Percentiles rank a stretch among this genome's conserved stretches.
phyloP scores from a whole-genome alignment of 495 filamentous ascomycete genomes.

The Barbatosphaeria neglecta region DNA sequence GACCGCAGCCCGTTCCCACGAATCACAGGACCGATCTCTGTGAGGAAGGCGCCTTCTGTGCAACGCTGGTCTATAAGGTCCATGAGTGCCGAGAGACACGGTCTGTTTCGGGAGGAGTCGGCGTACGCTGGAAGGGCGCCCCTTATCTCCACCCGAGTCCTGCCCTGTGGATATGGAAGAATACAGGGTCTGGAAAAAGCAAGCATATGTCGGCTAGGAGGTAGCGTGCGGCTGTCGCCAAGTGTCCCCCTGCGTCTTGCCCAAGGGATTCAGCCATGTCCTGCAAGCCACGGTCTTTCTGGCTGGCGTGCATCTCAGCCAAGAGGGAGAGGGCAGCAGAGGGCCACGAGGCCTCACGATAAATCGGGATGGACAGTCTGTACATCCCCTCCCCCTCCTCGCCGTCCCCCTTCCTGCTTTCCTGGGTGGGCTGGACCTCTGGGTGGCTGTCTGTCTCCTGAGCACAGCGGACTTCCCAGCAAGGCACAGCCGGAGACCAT shows the following conservation, averaged over 20 bases:
- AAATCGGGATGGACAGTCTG: neutral
- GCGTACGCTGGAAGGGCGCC: neutral
- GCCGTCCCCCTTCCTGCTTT: too few relatives aligned
- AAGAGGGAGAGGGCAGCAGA: neutral
- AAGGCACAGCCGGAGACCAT: neutral
- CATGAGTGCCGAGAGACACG: neutral
- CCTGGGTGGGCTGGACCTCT: neutral
- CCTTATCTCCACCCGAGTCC: too few relatives aligned
- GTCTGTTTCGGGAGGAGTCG: neutral
- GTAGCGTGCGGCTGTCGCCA: neutral
- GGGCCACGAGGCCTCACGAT: neutral
- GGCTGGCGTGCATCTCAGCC: neutral
- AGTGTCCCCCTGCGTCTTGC: neutral
- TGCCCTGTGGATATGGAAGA: too few relatives aligned
- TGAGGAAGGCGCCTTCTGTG: neutral
- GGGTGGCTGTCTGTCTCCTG: neutral
- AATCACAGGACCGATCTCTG: neutral
- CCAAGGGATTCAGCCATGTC: neutral
- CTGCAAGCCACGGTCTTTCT: neutral
- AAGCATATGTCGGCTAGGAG: neutral
- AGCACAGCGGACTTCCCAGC: neutral
- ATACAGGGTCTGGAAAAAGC: too few relatives aligned
- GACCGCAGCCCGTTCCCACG: neutral
- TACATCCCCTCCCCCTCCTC: too few relatives aligned
- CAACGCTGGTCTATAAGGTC: neutral